A percentile compares a stretch with the other conserved stretches of the same genome.
Conservation (phyloP, 305 asterid genomes). For the Striga hermonthica region DNA sequence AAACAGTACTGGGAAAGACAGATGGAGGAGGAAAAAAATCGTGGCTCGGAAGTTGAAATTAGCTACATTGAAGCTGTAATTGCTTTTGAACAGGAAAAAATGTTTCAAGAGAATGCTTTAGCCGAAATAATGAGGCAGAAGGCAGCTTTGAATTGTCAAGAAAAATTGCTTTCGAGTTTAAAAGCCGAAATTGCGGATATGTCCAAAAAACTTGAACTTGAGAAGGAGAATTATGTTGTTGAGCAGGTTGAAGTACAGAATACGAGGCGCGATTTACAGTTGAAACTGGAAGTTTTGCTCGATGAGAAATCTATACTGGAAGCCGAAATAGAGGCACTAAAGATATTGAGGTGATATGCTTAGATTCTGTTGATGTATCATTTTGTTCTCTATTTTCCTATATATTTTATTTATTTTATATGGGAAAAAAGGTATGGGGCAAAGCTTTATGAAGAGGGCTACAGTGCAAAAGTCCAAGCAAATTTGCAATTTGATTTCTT, state of each 20-base stretch:
- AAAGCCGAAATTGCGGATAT: slow-evolving; percentile 64
- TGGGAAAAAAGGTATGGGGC: background rate
- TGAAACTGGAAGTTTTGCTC: slow-evolving; percentile 45
- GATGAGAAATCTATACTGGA: slow-evolving; percentile 73
- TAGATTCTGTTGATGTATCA: background rate
- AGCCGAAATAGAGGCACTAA: slow-evolving; percentile 81
- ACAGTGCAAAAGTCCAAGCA: no score
- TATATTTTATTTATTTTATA: background rate
- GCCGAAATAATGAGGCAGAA: slow-evolving; percentile 60
- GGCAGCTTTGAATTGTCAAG: slow-evolving; percentile 88
- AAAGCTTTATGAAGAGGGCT: background rate
- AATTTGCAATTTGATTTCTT: background rate
- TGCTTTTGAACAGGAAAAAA: slow-evolving; percentile 60
- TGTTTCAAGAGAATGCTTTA: slow-evolving; percentile 39
- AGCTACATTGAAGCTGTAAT: slow-evolving; percentile 41
- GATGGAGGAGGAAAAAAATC: slow-evolving; percentile 62
- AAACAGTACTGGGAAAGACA: slow-evolving; percentile 56
- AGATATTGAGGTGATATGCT: slow-evolving; percentile 67
- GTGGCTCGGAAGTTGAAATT: slow-evolving; percentile 48
- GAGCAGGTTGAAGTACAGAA: slow-evolving; percentile 40
- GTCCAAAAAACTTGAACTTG: slow-evolving; percentile 50
- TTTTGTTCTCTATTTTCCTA: background rate
- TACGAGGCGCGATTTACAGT: slow-evolving; percentile 41
- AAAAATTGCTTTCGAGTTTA: slow-evolving; percentile 63
- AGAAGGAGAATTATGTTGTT: slow-evolving; percentile 41